These are phyloP conservation scores for Cystobasidium onofrii DNA, from an alignment of 768 basidiomycete species.

Conservation along the genomic window DNA sequence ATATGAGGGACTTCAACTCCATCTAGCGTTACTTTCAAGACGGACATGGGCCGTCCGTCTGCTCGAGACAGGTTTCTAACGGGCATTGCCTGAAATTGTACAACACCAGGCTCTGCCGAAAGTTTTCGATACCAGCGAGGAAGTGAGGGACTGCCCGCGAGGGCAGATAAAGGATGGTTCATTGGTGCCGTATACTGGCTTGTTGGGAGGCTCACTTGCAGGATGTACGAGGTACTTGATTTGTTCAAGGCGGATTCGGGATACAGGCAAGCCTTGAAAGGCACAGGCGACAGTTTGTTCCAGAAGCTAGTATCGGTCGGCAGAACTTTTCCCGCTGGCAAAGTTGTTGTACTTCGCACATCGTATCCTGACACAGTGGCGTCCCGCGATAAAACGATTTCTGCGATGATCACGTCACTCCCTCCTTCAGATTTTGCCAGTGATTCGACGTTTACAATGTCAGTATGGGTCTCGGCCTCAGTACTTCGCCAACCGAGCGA, in stretches of 20 bases:
- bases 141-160: conserved; percentile 48
- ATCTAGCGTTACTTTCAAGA: background rate
- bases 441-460: background rate
- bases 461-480: background rate
- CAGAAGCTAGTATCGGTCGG: conserved; percentile 16
- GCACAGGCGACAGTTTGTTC: background rate
- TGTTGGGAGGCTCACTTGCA: conserved; percentile 72
- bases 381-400: conserved; percentile 3
- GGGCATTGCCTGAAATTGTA: conserved; percentile 46
- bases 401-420: background rate
- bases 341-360: background rate
- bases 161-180: conserved; percentile 68
- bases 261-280: conserved; percentile 52
- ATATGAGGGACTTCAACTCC: background rate
- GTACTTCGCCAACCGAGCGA: background rate
- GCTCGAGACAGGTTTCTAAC: conserved; percentile 52
- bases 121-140: conserved; percentile 67
- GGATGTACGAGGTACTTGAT: conserved; percentile 55
- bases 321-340: background rate
- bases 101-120: conserved; percentile 53
- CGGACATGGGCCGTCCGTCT: conserved; percentile 41
- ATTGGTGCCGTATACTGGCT: conserved; percentile 69
- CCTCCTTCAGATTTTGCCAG: background rate
- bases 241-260: conserved; percentile 56
- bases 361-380: background rate